phyloP scores from a whole-genome alignment of 129 eudicot genomes.

The Flaveria bidentis region DNA sequence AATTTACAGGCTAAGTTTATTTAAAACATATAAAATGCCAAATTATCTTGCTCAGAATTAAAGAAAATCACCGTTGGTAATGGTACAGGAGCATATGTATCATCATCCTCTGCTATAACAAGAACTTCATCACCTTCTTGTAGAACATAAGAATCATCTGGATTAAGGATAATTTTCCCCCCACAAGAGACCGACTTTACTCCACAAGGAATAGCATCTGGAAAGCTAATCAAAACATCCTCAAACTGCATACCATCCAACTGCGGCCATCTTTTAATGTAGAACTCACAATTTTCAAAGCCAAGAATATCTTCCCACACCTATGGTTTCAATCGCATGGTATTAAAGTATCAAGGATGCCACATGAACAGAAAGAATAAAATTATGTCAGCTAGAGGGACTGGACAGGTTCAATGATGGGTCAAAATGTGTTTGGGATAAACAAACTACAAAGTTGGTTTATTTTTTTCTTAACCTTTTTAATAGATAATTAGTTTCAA shows the following conservation, averaged over 20 bases:
- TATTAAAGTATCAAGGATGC: slow-evolving; percentile 9
- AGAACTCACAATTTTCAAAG: slow-evolving; percentile 85
- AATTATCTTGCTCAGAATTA: slow-evolving; percentile 18
- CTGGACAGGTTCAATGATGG: not conserved
- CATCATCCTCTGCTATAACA: slow-evolving; percentile 89
- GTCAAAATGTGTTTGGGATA: not conserved
- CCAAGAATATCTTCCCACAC: slow-evolving; percentile 96
- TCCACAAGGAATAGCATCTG: slow-evolving; percentile 91
- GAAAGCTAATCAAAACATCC: slow-evolving; percentile 83
- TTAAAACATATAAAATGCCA: not conserved
- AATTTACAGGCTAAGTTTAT: slow-evolving; percentile 2
- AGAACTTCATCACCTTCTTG: slow-evolving; percentile 91
- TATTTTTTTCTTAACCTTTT: not conserved
- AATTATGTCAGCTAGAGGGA: slow-evolving; percentile 7
- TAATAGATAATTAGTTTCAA: not conserved
- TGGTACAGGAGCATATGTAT: slow-evolving; percentile 71
- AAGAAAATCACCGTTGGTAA: slow-evolving; percentile 74
- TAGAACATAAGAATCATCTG: slow-evolving; percentile 75
- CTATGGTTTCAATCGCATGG: slow-evolving; percentile 35
- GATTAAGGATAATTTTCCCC: slow-evolving; percentile 80
- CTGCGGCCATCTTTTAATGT: slow-evolving; percentile 83
- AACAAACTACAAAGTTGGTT: not conserved
- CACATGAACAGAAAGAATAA: slow-evolving; percentile 7
- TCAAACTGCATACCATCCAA: slow-evolving; percentile 85
- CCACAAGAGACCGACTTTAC: slow-evolving; percentile 61